Base-by-base conservation (phyloP, 768 basidiomycete genomes). In the Suillus plorans region DNA sequence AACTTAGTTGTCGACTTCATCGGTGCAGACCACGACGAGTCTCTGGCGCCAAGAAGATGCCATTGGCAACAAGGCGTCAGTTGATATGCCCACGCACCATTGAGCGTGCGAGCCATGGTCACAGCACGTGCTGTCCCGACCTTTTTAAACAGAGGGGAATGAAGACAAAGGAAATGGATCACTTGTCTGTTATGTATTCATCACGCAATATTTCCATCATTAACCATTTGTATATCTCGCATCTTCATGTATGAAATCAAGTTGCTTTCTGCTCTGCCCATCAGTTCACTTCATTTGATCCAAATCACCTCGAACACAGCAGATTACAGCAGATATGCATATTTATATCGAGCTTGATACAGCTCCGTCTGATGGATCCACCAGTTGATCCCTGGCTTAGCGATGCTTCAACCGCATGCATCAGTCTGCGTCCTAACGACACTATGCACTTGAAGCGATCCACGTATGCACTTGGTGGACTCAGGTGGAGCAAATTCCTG, bases 1-100 rank as follows among this genome's bases (percentile, higher is more conserved):
- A 58, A 31, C 20, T 34, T 22, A 44, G 18, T n/a, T 59, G n/a
- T 39, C 70, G n/a, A 72, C 49, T 44, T 41, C 56, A 28, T 16
- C 20, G 42, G 39, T 61, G 47, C 67, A 94, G 94, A 98, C 96
- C 2, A 94, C 87, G 6, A 99, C 96, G 4, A 89, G 92, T 64
- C 84, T 98, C 28, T 98, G 96, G 96, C 89, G 88, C 71, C 85
- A 91, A 9, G 94, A 94, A 71, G 92, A 94, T 71, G 92, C 92
- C 8, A 79, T 91, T 60, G 86, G 87, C 53, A 91, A 82, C 69
- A 86, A 88, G 64, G 92, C 93, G n/a, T 85, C 92, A 5, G 91
- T 93, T 18, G 83, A 89, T 68, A 95, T 95, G 93, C 93, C 93
- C 44, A 94, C 58, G 9, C 58, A 59, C 28, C 25, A 59, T 18